Conservation (phyloP, 208 protist genomes). For the Leishmania gerbilli region DNA sequence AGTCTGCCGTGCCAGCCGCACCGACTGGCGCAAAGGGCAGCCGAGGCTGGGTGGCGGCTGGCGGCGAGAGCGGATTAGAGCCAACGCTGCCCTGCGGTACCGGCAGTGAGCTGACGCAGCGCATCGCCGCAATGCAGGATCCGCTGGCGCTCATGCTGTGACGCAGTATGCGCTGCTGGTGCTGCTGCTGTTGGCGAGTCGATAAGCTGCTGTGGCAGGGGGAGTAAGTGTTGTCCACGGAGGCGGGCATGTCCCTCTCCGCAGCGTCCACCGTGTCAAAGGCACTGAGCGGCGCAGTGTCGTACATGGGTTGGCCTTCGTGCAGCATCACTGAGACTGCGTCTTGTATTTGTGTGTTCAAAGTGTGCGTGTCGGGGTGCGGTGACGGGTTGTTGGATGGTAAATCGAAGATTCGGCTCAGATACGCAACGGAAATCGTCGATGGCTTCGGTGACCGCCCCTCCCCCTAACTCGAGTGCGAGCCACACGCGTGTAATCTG, state of each 20-base stretch:
- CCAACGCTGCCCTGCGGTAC: constrained; percentile 4
- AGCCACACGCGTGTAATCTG: background rate
- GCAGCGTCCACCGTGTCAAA: background rate
- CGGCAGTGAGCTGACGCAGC: constrained; percentile 19
- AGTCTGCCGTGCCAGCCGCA: background rate
- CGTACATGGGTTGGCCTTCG: background rate
- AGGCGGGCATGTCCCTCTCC: background rate
- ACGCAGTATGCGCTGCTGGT: constrained; percentile 28
- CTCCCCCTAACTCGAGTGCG: background rate
- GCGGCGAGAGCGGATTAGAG: constrained; percentile 5
- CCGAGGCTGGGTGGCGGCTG: background rate
- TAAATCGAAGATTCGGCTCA: background rate
- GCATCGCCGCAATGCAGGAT: constrained; percentile 27
- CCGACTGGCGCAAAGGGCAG: background rate
- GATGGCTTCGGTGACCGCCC: background rate
- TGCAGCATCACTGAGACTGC: constrained; percentile 1
- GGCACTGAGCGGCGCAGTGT: background rate
- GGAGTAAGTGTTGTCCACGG: background rate
- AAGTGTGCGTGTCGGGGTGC: background rate
- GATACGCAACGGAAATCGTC: background rate
- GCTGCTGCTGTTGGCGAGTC: constrained; percentile 10
- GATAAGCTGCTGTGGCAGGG: background rate
- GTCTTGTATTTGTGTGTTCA: background rate
- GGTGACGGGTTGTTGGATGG: background rate
- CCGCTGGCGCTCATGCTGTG: constrained; percentile 8